Conservation (phyloP, 1,284 basidiomycete genomes). For the Cutaneotrichosporon daszewskae region DNA sequence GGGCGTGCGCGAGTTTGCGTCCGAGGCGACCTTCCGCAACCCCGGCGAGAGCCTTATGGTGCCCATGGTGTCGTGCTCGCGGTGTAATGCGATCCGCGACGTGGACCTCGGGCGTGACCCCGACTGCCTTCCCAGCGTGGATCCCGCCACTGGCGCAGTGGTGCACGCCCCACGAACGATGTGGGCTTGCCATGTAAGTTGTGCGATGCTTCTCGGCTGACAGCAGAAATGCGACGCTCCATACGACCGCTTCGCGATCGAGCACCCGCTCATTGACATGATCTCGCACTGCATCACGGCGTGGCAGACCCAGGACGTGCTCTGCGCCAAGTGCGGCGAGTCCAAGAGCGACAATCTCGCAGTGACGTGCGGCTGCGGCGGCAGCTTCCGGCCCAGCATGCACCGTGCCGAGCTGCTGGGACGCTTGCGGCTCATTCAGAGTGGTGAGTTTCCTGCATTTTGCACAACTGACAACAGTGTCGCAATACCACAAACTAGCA, state of each 20-base stretch:
- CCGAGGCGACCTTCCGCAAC: slow-evolving; percentile 77
- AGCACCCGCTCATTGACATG: slow-evolving; percentile 75
- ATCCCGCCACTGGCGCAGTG: slow-evolving; percentile 31
- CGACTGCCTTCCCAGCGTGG: slow-evolving; percentile 61
- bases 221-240: slow-evolving; percentile 65
- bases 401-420: slow-evolving; percentile 64
- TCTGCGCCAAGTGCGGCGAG: slow-evolving; percentile 79
- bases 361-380: slow-evolving; percentile 81
- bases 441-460: no score
- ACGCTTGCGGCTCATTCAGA: slow-evolving; percentile 70
- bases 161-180: slow-evolving; percentile 45
- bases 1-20: slow-evolving; percentile 79
- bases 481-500: slow-evolving; percentile 43
- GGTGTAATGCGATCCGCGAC: slow-evolving; percentile 83
- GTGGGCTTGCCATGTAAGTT: slow-evolving; percentile 42
- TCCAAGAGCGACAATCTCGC: slow-evolving; percentile 82
- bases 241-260: slow-evolving; percentile 79
- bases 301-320: slow-evolving; percentile 78
- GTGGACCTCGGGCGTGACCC: slow-evolving; percentile 94
- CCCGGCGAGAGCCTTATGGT: slow-evolving; percentile 88
- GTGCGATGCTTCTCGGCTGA: slow-evolving; percentile 12
- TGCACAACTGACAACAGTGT: no score
- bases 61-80: slow-evolving; percentile 79
- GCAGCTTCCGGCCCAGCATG: slow-evolving; percentile 65
- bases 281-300: slow-evolving; percentile 65